phyloP scores from a whole-genome alignment of 768 basidiomycete species.

The Kwoniella botswanensis region DNA sequence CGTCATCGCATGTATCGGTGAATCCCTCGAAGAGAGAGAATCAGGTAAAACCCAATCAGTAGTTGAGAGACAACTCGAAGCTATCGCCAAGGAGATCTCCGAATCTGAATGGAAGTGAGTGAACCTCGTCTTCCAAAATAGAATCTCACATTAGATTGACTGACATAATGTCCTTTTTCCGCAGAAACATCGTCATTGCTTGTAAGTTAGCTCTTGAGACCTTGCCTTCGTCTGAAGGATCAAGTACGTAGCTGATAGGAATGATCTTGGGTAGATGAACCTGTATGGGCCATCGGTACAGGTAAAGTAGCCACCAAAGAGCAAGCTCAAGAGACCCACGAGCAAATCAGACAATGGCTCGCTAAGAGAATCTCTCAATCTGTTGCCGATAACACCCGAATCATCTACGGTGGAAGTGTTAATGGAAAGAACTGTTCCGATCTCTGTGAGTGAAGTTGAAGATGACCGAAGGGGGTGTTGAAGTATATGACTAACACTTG shows the following conservation, averaged over 20 bases:
- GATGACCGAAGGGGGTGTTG: background rate
- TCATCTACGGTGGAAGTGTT: constrained; percentile 97
- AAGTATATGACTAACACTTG: background rate
- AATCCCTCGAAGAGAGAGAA: constrained; percentile 88
- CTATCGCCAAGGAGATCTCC: constrained; percentile 65
- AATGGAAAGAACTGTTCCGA: constrained; percentile 85
- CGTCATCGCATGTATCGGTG: constrained; percentile 95
- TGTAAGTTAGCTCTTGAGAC: constrained; percentile 55
- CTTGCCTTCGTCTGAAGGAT: background rate
- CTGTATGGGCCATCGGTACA: constrained; percentile 95
- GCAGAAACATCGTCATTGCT: constrained; percentile 87
- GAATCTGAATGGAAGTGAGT: constrained; percentile 76
- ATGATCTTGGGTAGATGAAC: constrained; percentile 40
- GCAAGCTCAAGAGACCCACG: constrained; percentile 92
- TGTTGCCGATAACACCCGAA: constrained; percentile 75
- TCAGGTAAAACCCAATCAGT: constrained; percentile 74
- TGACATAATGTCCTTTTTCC: constrained; percentile 6
- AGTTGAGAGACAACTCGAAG: constrained; percentile 79
- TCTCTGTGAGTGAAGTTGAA: constrained; percentile 68
- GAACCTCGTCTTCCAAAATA: too few relatives aligned
- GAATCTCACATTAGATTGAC: background rate
- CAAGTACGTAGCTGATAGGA: background rate
- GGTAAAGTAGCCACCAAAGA: constrained; percentile 86
- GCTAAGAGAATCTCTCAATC: constrained; percentile 67
- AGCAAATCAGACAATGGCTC: constrained; percentile 78